Percentiles rank a stretch among this genome's conserved stretches.
Conservation (phyloP, 257 asterid genomes). For the Scutellaria barbata region DNA sequence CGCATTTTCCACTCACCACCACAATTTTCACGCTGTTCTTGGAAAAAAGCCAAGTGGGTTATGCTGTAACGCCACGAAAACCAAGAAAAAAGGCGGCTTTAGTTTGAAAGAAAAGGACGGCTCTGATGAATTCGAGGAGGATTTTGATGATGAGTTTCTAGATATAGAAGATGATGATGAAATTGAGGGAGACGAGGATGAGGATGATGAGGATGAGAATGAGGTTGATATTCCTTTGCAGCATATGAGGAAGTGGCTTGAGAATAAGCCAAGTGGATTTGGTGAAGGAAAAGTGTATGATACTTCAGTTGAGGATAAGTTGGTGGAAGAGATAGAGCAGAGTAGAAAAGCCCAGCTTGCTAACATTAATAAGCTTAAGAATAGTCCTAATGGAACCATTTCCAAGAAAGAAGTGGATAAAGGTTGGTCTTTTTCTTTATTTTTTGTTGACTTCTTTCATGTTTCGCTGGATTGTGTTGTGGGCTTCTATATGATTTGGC, state of each 20-base stretch:
- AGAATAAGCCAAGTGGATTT: slow-evolving; percentile 79
- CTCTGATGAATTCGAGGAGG: slow-evolving; percentile 45
- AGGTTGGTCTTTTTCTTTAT: slow-evolving; percentile 47
- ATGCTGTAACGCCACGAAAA: slow-evolving; percentile 43
- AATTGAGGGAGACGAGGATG: slow-evolving; percentile 42
- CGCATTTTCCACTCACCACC: slow-evolving; percentile 39
- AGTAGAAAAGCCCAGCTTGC: slow-evolving; percentile 83
- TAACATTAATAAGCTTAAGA: slow-evolving; percentile 72
- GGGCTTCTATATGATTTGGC: not conserved
- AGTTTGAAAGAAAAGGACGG: slow-evolving; percentile 47
- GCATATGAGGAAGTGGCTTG: slow-evolving; percentile 76
- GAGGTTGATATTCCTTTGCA: slow-evolving; percentile 63
- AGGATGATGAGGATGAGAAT: slow-evolving; percentile 48
- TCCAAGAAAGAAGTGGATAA: slow-evolving; percentile 51
- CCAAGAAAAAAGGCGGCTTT: slow-evolving; percentile 40
- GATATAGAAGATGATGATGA: slow-evolving; percentile 48
- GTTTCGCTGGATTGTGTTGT: not conserved
- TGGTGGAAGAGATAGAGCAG: slow-evolving; percentile 85
- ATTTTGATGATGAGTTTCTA: slow-evolving; percentile 44
- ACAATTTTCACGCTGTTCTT: slow-evolving; percentile 28
- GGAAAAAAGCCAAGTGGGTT: slow-evolving; percentile 43
- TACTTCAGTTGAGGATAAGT: slow-evolving; percentile 84
- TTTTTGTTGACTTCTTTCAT: not conserved
- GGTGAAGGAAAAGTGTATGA: slow-evolving; percentile 91
- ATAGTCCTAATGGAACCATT: slow-evolving; percentile 40